Conservation (phyloP, 2,329 filamentous ascomycete species). For the Neurospora sp. region DNA sequence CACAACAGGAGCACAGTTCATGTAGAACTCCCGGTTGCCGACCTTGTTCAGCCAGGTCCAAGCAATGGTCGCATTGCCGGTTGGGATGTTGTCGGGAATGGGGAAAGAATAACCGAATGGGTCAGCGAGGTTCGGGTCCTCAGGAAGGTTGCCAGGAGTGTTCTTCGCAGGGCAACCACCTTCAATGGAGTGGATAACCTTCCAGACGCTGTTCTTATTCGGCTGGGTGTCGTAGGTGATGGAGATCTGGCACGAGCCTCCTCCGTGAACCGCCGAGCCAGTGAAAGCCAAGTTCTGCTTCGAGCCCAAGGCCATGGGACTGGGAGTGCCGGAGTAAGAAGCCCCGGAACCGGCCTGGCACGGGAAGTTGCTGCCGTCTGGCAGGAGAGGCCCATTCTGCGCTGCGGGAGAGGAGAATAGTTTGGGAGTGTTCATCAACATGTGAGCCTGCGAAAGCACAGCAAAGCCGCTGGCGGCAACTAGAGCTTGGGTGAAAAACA, state of each 20-base stretch:
- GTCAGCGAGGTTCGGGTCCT: slow-evolving; percentile 30
- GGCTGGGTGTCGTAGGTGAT: slow-evolving; percentile 69
- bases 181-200: slow-evolving; percentile 80
- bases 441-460: slow-evolving; percentile 58
- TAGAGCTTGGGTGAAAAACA: slow-evolving; percentile 33
- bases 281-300: slow-evolving; percentile 52
- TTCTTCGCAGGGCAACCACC: slow-evolving; percentile 69
- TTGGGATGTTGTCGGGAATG: slow-evolving; percentile 60
- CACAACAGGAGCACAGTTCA: slow-evolving; percentile 78
- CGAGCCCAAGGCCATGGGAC: slow-evolving; percentile 55
- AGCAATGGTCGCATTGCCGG: slow-evolving; percentile 70
- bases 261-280: slow-evolving; percentile 73
- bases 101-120: slow-evolving; percentile 56
- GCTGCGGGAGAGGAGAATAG: slow-evolving; percentile 41
- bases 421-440: slow-evolving; percentile 58
- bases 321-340: slow-evolving; percentile 37
- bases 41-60: slow-evolving; percentile 95
- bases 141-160: slow-evolving; percentile 43
- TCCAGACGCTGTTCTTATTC: slow-evolving; percentile 60
- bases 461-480: slow-evolving; percentile 45
- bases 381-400: slow-evolving; percentile 54
- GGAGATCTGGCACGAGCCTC: slow-evolving; percentile 84
- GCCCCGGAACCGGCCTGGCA: slow-evolving; percentile 56
- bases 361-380: slow-evolving; percentile 60
- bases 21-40: slow-evolving; percentile 94